Percentiles rank a stretch among this genome's conserved stretches.
Conservation (phyloP, 768 basidiomycete genomes). For the Tulasnella sp. region DNA sequence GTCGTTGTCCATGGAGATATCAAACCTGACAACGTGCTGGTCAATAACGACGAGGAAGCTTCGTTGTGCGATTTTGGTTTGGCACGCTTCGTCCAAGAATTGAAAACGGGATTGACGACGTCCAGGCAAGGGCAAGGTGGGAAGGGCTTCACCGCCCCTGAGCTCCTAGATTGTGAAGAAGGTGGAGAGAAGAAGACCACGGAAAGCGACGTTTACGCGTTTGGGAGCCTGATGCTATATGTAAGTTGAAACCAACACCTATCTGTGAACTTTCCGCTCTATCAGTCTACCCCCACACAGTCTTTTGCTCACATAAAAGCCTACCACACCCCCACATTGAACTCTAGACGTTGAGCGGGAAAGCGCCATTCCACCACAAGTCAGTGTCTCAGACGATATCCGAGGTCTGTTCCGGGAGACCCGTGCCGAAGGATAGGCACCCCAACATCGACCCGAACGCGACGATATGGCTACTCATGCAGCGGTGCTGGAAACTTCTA, state of each 20-base stretch:
- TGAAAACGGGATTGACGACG: neutral
- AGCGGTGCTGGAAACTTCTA: neutral
- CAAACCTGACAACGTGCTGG: conserved; percentile 9
- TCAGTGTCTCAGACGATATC: too few species aligned
- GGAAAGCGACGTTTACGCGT: conserved; percentile 6
- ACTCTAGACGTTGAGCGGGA: too few species aligned
- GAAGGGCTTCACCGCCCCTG: neutral
- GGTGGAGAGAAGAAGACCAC: neutral
- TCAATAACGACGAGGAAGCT: neutral
- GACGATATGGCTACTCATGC: neutral
- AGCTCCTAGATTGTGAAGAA: neutral
- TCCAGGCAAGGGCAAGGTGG: conserved; percentile 3
- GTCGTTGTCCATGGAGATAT: conserved; percentile 10
- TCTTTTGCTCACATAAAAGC: too few species aligned
- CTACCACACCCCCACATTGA: too few species aligned
- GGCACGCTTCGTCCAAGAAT: neutral
- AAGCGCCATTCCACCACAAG: too few species aligned
- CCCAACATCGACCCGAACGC: neutral
- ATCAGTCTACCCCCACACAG: too few species aligned
- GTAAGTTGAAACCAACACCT: too few species aligned
- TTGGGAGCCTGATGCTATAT: neutral
- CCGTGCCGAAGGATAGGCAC: neutral
- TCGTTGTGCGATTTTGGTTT: conserved; percentile 8
- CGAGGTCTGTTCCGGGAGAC: too few species aligned
- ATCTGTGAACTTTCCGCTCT: too few species aligned